Base-by-base conservation (phyloP, 2,329 filamentous ascomycete species). In the Curvularia hawaiiensis region DNA sequence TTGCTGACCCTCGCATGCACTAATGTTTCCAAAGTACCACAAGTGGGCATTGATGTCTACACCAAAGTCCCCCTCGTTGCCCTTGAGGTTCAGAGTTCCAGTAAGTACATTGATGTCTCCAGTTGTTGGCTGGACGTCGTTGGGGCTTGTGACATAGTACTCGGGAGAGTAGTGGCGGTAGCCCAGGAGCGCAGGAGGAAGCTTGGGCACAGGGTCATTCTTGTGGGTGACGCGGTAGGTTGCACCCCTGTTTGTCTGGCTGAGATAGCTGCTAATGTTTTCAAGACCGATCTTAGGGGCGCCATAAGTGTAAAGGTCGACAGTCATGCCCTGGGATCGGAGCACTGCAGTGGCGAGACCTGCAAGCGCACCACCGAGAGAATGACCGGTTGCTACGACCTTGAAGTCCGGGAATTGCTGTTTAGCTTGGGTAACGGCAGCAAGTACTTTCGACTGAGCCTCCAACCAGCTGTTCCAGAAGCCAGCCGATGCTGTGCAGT, bases 101-200 rank as follows among this genome's bases (percentile, higher is more conserved):
- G 58, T 61, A 9, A 63, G 53, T 7, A 67, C 58, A 5, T 61
- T 54, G 0, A 76, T 31, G 56, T 76, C 73, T 0, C 55, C 60
- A 1, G 60, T 41, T 11, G 57, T 65, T 1, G 70, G 67, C 22
- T 46, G 33, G 1, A 58, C 68, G 3, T 60, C 48, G 31, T 73
- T 75, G 0, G 58, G 70, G 2, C 51, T 69, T 0, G 63, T 65
- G 46, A 78, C 66, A 47, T 74, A 91, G 76, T 87, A 90, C 79
- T 92, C 90, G 1, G 89, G 88, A 16, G 80, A 84, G n/a, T 85
- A 83, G 73, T 91, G 89, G 39, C 82, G 78, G 78, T 86, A 92
- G 33, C 84, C 83, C 50, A 88, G 72, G 45, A 83, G 51, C 56
- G 69, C 85, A 75, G 87, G 84, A 1, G 89, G 89, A 38, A 92